A percentile compares a stretch with the other conserved stretches of the same genome.
Conservation (phyloP, 305 asterid species). For the Euphrasia arctica region DNA sequence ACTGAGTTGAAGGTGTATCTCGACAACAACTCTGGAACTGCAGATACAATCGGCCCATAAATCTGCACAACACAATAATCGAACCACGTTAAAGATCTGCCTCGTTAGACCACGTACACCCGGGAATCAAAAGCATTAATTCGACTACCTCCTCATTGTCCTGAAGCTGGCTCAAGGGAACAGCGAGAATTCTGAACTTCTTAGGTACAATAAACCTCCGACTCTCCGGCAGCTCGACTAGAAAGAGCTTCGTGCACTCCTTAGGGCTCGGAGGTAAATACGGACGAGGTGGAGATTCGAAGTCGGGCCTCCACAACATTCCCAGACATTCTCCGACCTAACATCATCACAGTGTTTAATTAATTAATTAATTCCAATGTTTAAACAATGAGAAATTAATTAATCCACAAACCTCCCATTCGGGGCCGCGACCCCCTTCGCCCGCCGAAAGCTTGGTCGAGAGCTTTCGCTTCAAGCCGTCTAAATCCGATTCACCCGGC, state of each 20-base stretch:
- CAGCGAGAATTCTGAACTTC: conserved; percentile 68
- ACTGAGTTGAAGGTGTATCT: conserved; percentile 63
- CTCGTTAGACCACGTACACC: neutral
- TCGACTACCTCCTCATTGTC: conserved; percentile 30
- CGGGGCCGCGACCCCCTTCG: conserved; percentile 52
- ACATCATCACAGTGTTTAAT: no score
- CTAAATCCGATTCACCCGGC: conserved; percentile 80
- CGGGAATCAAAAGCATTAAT: conserved; percentile 1
- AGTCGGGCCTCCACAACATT: conserved; percentile 83
- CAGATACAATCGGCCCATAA: conserved; percentile 68
- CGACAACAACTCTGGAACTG: conserved; percentile 78
- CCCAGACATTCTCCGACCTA: conserved; percentile 82
- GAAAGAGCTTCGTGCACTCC: conserved; percentile 89
- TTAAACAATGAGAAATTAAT: neutral
- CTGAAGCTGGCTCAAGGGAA: conserved; percentile 73
- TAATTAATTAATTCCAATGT: neutral
- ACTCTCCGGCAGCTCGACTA: conserved; percentile 77
- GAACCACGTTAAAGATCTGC: conserved; percentile 9
- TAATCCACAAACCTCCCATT: conserved; percentile 60
- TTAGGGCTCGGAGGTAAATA: conserved; percentile 63
- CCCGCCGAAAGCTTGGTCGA: conserved; percentile 60
- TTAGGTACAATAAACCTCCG: conserved; percentile 70
- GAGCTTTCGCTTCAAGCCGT: conserved; percentile 83
- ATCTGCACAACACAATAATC: conserved; percentile 40
- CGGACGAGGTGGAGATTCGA: conserved; percentile 59